These are phyloP conservation scores for Suhomyces sp. DNA, from an alignment of 805 yeast species.

Conservation along the genomic window DNA sequence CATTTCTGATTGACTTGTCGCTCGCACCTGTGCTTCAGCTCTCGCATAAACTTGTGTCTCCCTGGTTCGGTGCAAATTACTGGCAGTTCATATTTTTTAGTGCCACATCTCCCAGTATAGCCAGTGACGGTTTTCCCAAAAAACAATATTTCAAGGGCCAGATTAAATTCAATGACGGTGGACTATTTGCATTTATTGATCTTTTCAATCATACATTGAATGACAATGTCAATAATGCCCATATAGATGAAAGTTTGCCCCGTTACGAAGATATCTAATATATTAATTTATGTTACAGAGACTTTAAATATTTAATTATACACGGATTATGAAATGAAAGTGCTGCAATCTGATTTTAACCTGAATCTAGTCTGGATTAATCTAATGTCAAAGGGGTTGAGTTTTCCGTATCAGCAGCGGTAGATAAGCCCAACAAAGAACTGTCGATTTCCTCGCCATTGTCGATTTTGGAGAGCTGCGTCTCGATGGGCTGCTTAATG, in stretches of 20 bases:
- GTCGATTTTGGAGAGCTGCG: conserved; percentile 17
- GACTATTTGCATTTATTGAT: conserved; percentile 41
- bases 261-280: conserved; percentile 22
- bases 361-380: neutral
- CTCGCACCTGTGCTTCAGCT: conserved; percentile 28
- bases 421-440: conserved; percentile 5
- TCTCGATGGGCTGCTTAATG: conserved; percentile 28
- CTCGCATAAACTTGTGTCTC: conserved; percentile 41
- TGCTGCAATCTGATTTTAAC: neutral
- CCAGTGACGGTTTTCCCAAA: conserved; percentile 41
- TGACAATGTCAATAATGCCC: conserved; percentile 33
- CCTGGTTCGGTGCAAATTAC: conserved; percentile 55
- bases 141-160: conserved; percentile 36
- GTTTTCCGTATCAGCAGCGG: conserved; percentile 7
- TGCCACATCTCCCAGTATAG: conserved; percentile 27
- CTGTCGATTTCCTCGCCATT: conserved; percentile 12
- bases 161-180: conserved; percentile 47
- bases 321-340: neutral
- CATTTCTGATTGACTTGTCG: conserved; percentile 36
- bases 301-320: neutral
- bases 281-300: neutral
- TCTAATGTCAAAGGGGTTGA: conserved; percentile 3
- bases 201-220: conserved; percentile 30
- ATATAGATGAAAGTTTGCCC: conserved; percentile 47
- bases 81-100: conserved; percentile 43